These are phyloP conservation scores for Sporobolomyces roseus DNA, from an alignment of 768 basidiomycete genomes.

Conservation along the genomic window DNA sequence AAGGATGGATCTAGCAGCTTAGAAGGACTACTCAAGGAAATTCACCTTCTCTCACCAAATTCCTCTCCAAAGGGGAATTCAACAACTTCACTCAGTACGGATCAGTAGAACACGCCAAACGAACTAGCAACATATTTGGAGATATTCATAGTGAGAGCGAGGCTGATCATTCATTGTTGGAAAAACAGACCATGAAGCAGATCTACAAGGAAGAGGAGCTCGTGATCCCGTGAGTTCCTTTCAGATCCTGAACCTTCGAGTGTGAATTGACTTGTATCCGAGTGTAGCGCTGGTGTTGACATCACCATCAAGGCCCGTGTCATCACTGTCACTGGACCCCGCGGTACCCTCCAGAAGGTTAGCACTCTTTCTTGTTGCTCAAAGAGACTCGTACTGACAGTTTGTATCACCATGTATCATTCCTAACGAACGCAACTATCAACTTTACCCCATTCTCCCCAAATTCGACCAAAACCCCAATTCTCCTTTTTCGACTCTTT, in stretches of 20 bases:
- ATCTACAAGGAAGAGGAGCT: conserved; percentile 65
- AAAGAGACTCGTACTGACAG: background rate
- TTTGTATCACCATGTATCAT: no score
- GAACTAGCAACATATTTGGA: no score
- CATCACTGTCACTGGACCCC: conserved; percentile 85
- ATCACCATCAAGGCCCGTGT: conserved; percentile 84
- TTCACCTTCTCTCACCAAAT: no score
- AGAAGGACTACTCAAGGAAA: no score
- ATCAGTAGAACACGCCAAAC: no score
- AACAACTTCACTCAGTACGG: no score
- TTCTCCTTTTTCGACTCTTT: background rate
- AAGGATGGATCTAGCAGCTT: no score
- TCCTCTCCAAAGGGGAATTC: no score
- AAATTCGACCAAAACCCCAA: background rate
- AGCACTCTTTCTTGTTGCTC: background rate
- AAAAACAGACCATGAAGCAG: conserved; percentile 53
- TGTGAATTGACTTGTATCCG: no score
- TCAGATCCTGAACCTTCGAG: no score
- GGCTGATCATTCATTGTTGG: no score
- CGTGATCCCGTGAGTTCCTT: conserved; percentile 59
- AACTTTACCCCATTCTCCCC: background rate
- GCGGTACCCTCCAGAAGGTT: conserved; percentile 79
- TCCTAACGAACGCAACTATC: background rate
- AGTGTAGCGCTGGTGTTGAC: conserved; percentile 61
- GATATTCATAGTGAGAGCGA: no score